These are phyloP conservation scores for Cucumis sativus DNA, from an alignment of 306 rosid genomes.

Conservation along the genomic window DNA sequence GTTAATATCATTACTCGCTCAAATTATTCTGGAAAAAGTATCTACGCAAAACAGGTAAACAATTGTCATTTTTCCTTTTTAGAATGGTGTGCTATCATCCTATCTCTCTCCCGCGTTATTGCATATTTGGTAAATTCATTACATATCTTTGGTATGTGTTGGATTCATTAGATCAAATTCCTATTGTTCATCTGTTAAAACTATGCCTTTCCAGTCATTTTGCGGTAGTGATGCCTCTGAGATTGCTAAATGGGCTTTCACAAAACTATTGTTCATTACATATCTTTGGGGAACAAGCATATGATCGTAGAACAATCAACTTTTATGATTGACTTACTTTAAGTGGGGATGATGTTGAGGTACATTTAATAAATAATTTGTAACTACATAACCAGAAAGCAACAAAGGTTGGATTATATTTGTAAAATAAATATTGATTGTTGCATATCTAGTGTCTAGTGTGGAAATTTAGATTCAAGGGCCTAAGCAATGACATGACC, in stretches of 20 bases:
- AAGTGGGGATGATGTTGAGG: conserved; percentile 96
- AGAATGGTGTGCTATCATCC: not conserved
- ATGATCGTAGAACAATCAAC: conserved; percentile 92
- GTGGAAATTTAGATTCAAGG: not conserved
- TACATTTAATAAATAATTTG: conserved; percentile 17
- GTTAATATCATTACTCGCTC: conserved; percentile 86
- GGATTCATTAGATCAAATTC: not conserved
- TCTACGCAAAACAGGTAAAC: conserved; percentile 86
- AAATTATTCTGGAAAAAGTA: conserved; percentile 94
- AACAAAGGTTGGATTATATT: not conserved
- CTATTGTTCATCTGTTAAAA: not conserved
- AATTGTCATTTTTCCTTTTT: conserved; percentile 3
- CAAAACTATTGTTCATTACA: conserved; percentile 25
- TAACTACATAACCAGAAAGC: not conserved
- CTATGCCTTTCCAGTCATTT: not conserved
- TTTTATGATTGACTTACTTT: conserved; percentile 90
- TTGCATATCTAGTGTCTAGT: not conserved
- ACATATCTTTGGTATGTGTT: not conserved
- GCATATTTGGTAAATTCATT: not conserved
- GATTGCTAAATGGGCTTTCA: conserved; percentile 1
- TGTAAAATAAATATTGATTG: not conserved
- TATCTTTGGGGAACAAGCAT: conserved; percentile 82
- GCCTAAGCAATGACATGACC: not conserved
- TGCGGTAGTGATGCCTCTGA: not conserved
- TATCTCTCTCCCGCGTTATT: not conserved